A percentile compares a stretch with the other conserved stretches of the same genome.
phyloP scores from a whole-genome alignment of 331 rosid genomes.

The Prunus yedoensis region DNA sequence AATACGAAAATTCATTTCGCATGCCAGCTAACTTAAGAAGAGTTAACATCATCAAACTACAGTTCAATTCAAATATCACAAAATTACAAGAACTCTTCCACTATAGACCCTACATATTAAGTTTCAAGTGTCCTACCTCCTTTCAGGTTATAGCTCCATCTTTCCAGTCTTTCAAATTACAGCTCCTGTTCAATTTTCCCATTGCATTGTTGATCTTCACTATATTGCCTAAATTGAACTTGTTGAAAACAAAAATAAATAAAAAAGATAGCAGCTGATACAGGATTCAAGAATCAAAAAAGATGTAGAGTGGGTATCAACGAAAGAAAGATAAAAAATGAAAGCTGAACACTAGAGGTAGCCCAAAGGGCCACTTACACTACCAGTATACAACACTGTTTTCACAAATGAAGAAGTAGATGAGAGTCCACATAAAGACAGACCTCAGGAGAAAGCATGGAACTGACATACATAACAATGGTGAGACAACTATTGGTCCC shows the following conservation, averaged over 20 bases:
- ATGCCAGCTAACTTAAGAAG: constrained; percentile 32
- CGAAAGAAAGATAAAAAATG: constrained; percentile 31
- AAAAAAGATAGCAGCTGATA: constrained; percentile 45
- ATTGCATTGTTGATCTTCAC: constrained; percentile 51
- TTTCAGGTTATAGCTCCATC: constrained; percentile 52
- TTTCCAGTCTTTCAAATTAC: constrained; percentile 51
- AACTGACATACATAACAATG: constrained; percentile 21
- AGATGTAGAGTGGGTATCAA: constrained; percentile 27
- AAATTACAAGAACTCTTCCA: constrained; percentile 37
- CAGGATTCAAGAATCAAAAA: constrained; percentile 14
- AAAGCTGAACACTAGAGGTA: constrained; percentile 34
- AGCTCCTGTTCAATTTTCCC: constrained; percentile 56
- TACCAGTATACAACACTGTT: constrained; percentile 44
- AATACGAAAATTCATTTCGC: constrained; percentile 30
- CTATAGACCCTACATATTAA: constrained; percentile 36
- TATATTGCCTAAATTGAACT: constrained; percentile 51
- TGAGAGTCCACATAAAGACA: constrained; percentile 24
- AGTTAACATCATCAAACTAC: constrained; percentile 44
- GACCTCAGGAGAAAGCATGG: constrained; percentile 29
- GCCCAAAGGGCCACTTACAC: constrained; percentile 34
- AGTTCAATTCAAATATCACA: constrained; percentile 41
- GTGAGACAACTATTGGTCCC: constrained; percentile 51
- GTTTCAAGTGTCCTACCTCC: constrained; percentile 51
- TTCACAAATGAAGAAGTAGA: constrained; percentile 29
- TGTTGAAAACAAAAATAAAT: constrained; percentile 44